These are phyloP conservation scores for thale cress (Arabidopsis thaliana) DNA, from an alignment of 345 rosid species.

Conservation along the genomic window TAIR10.1 NC_003074.8:22162001-22162500, in stretches of 20 bases:
- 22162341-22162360: slow-evolving; percentile 46
- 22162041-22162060: background rate
- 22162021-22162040: background rate
- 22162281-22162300: slow-evolving; percentile 62
- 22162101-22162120: slow-evolving; percentile 56
- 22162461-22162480: slow-evolving; percentile 72
- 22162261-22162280: slow-evolving; percentile 30
- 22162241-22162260: background rate
- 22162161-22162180: slow-evolving; percentile 61
- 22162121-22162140: slow-evolving; percentile 57
- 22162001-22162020: background rate
- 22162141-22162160: slow-evolving; percentile 63
- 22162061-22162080: slow-evolving; percentile 15
- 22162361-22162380: slow-evolving; percentile 54
- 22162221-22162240: background rate
- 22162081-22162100: slow-evolving; percentile 73
- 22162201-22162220: background rate
- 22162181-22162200: slow-evolving; percentile 61
- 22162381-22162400: background rate
- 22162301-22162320: slow-evolving; percentile 60
- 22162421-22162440: background rate
- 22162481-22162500: slow-evolving; percentile 63
- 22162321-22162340: slow-evolving; percentile 57
- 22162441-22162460: background rate
- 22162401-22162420: too few relatives aligned